Base-by-base conservation (phyloP, 2,329 filamentous ascomycete genomes). In the Ophiostoma pallidulum region DNA sequence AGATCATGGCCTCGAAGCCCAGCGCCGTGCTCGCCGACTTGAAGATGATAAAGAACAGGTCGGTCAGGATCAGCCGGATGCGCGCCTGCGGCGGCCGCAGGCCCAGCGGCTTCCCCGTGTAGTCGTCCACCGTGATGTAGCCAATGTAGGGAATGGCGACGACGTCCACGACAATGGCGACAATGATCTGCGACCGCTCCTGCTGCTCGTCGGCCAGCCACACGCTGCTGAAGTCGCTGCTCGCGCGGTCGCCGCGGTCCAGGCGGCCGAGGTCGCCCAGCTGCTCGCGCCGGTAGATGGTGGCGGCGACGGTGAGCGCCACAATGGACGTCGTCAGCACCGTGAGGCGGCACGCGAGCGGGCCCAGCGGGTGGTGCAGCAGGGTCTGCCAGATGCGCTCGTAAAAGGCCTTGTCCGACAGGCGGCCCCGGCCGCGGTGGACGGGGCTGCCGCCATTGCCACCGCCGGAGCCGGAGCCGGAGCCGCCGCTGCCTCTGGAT, bases 91-190 rank as follows among this genome's bases (percentile, higher is more conserved):
- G 81, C 7, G 82, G 82, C 37, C 94, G 84, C 51, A 98, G 70
- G 2, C 92, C 92, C 18, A 98, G 72, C 19, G 94, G 92, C 62
- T 94, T 94, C 26, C 88, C 87, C 5, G 87, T 92, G 66, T 96
- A 97, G 67, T 98, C 92, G 61, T 98, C 92, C 68, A 83, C 94
- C 20, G 90, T 94, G 68, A 97, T 92, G 67, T 95, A 97, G 41
- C 86, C 69, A 47, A 94, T 84, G 66, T 97, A 98, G 3, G 91
- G 80, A 50, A 97, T 75, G 3, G 92, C 91, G 13, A 97, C 75
- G 7, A 84, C 80, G 64, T 97, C 91, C 33, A 98, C 86, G 31
- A 87, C 78, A 46, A 97, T 83, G 26, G 91, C 91, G 68, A 97
- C 89, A 50, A 89, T 77, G 8, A 88, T 85, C 44, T 92, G 94